Conservation (phyloP, 441 rosid species). For the Biscutella auriculata region DNA sequence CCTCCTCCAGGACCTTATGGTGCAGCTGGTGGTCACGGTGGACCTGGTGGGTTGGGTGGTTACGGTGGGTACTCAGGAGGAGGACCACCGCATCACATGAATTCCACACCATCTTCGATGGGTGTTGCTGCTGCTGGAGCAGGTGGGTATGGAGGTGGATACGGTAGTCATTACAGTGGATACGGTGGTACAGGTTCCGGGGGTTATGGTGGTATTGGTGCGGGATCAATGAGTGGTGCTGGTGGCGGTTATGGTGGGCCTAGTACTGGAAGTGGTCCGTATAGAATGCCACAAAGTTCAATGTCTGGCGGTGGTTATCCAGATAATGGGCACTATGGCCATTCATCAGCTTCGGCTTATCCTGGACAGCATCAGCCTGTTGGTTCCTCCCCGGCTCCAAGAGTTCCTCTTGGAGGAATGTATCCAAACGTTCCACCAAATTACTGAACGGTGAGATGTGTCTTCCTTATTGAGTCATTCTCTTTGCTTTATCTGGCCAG, state of each 20-base stretch:
- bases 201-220: constrained; percentile 21
- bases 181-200: constrained; percentile 42
- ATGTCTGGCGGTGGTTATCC: constrained; percentile 58
- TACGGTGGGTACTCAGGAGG: constrained; percentile 37
- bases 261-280: constrained; percentile 32
- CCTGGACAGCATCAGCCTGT: constrained; percentile 56
- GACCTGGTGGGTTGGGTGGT: constrained; percentile 40
- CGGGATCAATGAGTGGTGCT: constrained; percentile 23
- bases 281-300: constrained; percentile 53
- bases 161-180: constrained; percentile 37
- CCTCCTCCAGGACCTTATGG: constrained; percentile 26
- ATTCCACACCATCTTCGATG: constrained; percentile 31
- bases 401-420: constrained; percentile 78
- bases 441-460: constrained; percentile 44
- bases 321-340: constrained; percentile 50
- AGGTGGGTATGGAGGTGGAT: constrained; percentile 35
- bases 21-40: constrained; percentile 32
- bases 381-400: constrained; percentile 50
- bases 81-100: constrained; percentile 36
- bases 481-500: not conserved
- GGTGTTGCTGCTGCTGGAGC: constrained; percentile 19
- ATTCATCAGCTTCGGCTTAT: constrained; percentile 39
- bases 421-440: constrained; percentile 68
- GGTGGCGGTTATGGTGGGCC: constrained; percentile 30
- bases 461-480: not conserved